phyloP scores from a whole-genome alignment of 768 basidiomycete species.

The Mycena filopes region DNA sequence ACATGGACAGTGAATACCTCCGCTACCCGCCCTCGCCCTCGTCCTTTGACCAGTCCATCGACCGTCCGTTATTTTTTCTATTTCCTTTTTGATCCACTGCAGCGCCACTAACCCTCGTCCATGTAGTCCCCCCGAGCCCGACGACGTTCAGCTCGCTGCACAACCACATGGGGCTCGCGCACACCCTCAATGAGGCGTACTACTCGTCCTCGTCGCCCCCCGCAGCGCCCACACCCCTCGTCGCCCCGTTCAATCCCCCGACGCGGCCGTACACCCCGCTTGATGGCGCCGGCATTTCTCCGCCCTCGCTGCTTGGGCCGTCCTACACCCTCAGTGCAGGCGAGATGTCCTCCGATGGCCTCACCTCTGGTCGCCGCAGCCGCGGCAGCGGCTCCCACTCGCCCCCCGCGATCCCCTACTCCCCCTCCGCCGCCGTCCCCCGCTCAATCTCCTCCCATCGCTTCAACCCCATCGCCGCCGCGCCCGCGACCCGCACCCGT shows the following conservation, averaged over 20 bases:
- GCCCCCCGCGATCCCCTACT: conserved; percentile 45
- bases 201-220: conserved; percentile 63
- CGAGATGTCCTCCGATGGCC: conserved; percentile 80
- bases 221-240: conserved; percentile 64
- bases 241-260: conserved; percentile 36
- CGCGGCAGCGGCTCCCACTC: conserved; percentile 75
- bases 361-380: conserved; percentile 71
- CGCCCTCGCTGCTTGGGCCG: conserved; percentile 64
- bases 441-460: conserved; percentile 74
- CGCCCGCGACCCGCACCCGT: conserved; percentile 66
- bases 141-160: conserved; percentile 69
- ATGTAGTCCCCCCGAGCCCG: conserved; percentile 59
- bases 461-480: conserved; percentile 77
- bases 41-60: conserved; percentile 70
- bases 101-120: conserved; percentile 27
- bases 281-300: conserved; percentile 70
- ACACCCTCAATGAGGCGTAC: conserved; percentile 67
- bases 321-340: conserved; percentile 73
- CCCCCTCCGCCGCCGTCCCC: conserved; percentile 57
- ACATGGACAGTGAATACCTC: conserved; percentile 71
- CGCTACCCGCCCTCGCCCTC: conserved; percentile 74
- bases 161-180: conserved; percentile 66
- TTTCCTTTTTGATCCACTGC: conserved; percentile 1
- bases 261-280: conserved; percentile 78
- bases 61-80: conserved; percentile 57